phyloP scores from a whole-genome alignment of 768 basidiomycete species.

The Exsudoporus frostii region DNA sequence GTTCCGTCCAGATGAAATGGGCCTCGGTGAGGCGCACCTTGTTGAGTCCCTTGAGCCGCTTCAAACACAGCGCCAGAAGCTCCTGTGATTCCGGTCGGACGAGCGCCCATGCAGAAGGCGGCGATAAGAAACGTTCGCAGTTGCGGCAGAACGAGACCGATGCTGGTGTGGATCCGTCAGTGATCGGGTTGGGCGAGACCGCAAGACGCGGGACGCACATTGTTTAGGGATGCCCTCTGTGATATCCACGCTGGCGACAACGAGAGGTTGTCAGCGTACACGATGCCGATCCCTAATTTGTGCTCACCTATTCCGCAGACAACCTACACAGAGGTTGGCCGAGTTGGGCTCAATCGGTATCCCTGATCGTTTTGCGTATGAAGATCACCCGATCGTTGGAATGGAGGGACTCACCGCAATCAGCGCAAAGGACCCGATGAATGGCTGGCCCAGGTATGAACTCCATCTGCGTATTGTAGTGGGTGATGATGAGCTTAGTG shows the following conservation, averaged over 20 bases:
- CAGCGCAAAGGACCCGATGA: constrained; percentile 83
- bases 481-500: neutral
- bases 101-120: constrained; percentile 82
- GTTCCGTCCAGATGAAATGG: constrained; percentile 99
- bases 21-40: constrained; percentile 98
- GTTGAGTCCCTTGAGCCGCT: constrained; percentile 89
- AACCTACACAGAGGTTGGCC: constrained; percentile 87
- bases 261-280: neutral
- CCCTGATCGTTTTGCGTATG: constrained; percentile 39
- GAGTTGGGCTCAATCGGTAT: constrained; percentile 89
- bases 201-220: constrained; percentile 43
- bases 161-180: constrained; percentile 41
- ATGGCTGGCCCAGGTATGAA: constrained; percentile 72
- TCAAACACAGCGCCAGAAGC: constrained; percentile 89
- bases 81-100: constrained; percentile 91
- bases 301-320: constrained; percentile 80
- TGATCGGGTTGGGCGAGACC: neutral
- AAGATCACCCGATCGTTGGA: neutral
- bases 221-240: constrained; percentile 98
- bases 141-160: constrained; percentile 92
- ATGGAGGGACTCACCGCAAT: constrained; percentile 59
- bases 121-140: constrained; percentile 93
- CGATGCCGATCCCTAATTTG: neutral
- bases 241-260: constrained; percentile 73
- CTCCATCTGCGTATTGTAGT: constrained; percentile 54